Base-by-base conservation (phyloP, 2,329 filamentous ascomycete species). In the Phaeoacremonium minimum region DNA sequence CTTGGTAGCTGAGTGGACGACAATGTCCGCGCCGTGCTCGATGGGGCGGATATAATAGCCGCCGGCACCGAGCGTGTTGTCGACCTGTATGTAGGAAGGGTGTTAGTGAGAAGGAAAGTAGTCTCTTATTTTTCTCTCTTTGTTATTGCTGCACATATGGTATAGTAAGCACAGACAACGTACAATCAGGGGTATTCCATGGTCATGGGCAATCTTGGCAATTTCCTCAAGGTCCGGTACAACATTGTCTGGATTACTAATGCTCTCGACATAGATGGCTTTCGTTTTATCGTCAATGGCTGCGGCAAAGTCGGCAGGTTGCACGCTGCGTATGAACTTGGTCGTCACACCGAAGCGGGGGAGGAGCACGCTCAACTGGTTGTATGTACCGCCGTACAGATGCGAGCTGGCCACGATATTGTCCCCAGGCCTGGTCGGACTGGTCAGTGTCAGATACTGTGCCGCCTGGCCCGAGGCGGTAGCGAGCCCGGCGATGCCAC, bases 11-110 rank as follows among this genome's bases (percentile, higher is more conserved):
- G 86, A 93, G 73, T 96, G 89, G 16, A 95, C 87, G 35, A 96
- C 84, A 42, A 96, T 95, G 57, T 96, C 90, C 46, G 87, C 90
- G 37, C 90, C 90, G 61, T 95, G 85, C 16, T 90, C 83, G 51
- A 96, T 91, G 28, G 90, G 90, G 6, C 85, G 80, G 48, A 83
- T 71, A 60, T 87, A 94, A 73, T 87, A 96, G 35, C 91, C 90
- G 41, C 90, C 90, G 11, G 90, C 90, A 32, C 90, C 91, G 52
- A 96, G 96, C 7, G 90, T 96, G 71, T 96, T 96, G 67, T 96
- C 90, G 33, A 91, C 85, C 75, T 85, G n/a, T n/a, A n/a, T n/a
- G n/a, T n/a, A n/a, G n/a, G n/a, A n/a, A n/a, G n/a, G n/a, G n/a
- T n/a, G n/a, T n/a, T n/a, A n/a, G n/a, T n/a, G n/a, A n/a, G n/a